Conservation (phyloP, 495 filamentous ascomycete species). For the Diplogelasinospora grovesii region DNA sequence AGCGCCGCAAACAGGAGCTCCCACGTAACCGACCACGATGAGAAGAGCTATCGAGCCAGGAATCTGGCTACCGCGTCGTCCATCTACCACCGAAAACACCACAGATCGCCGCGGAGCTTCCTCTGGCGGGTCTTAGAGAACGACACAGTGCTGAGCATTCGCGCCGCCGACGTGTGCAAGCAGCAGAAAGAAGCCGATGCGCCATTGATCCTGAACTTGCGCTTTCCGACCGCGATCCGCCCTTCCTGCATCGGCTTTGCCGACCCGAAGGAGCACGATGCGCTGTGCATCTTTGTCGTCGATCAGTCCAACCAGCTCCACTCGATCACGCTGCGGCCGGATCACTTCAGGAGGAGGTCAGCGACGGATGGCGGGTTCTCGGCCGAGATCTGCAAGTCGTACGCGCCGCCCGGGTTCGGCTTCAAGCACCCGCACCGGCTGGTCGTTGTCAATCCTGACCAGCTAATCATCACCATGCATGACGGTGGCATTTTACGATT, state of each 20-base stretch:
- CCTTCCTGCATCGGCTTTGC: slow-evolving; percentile 71
- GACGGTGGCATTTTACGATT: slow-evolving; percentile 77
- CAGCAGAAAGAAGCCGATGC: slow-evolving; percentile 55
- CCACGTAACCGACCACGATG: slow-evolving; percentile 52
- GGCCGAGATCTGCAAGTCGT: slow-evolving; percentile 70
- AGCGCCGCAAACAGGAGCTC: slow-evolving; percentile 20
- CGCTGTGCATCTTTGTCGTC: slow-evolving; percentile 71
- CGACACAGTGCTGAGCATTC: slow-evolving; percentile 72
- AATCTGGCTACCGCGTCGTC: slow-evolving; percentile 74
- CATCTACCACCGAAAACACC: slow-evolving; percentile 73
- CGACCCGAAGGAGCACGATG: slow-evolving; percentile 71
- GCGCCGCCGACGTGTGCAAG: slow-evolving; percentile 74
- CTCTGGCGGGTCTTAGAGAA: slow-evolving; percentile 85
- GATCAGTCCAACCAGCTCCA: slow-evolving; percentile 72
- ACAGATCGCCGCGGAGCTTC: slow-evolving; percentile 71
- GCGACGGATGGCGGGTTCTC: slow-evolving; percentile 60
- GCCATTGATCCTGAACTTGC: slow-evolving; percentile 68
- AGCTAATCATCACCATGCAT: slow-evolving; percentile 72
- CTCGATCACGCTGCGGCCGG: slow-evolving; percentile 69
- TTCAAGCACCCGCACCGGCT: slow-evolving; percentile 79
- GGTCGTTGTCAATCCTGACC: slow-evolving; percentile 59
- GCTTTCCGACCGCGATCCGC: slow-evolving; percentile 64
- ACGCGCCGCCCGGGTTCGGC: slow-evolving; percentile 60
- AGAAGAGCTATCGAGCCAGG: slow-evolving; percentile 61
- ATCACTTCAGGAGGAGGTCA: slow-evolving; percentile 64